Evolutionary conservation across 192 early-diverging fungal species (phyloP).

Genomic region (Coemansia sp.): DNA sequence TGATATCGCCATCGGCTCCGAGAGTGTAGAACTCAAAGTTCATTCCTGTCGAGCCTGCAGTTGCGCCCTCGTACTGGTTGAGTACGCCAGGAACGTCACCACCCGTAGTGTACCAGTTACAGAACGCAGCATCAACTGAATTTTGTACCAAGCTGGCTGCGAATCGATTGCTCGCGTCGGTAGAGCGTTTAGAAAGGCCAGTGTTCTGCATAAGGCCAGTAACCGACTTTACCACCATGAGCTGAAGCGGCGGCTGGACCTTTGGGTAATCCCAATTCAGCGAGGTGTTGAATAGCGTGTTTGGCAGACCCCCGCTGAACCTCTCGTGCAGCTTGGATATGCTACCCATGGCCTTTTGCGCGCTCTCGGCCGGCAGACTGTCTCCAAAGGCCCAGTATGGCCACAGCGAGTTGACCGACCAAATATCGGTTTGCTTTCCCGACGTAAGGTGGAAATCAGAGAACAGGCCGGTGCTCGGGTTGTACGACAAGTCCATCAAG

Average conservation of each 20-base stretch:
- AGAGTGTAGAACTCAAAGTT: conserved; percentile 29
- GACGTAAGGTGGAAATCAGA: conserved; percentile 60
- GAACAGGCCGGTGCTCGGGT: conserved; percentile 51
- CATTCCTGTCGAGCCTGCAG: conserved; percentile 1
- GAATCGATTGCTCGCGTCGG: neutral
- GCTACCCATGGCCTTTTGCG: conserved; percentile 46
- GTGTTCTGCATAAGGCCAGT: neutral
- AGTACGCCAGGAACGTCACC: conserved; percentile 56
- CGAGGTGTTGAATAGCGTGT: conserved; percentile 58
- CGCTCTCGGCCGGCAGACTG: conserved; percentile 9
- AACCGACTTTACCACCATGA: conserved; percentile 51
- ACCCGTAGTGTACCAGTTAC: conserved; percentile 69
- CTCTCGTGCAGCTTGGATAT: conserved; percentile 39
- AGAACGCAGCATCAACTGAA: conserved; percentile 58
- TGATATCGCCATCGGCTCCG: conserved; percentile 19
- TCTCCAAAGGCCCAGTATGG: conserved; percentile 60
- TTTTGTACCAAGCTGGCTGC: conserved; percentile 46
- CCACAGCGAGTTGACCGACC: conserved; percentile 59
- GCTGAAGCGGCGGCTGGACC: conserved; percentile 63
- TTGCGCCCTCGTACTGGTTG: conserved; percentile 12
- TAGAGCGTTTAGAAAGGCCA: neutral
- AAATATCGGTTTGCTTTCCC: conserved; percentile 36
- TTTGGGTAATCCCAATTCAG: conserved; percentile 72
- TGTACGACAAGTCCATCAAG: conserved; percentile 57
- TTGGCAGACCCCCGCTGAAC: conserved; percentile 62